Evolutionary conservation across 1,284 basidiomycete species (phyloP), one percentile per base, ranked within the genome.

Genomic region (Fomitiporia mediterranea): DNA sequence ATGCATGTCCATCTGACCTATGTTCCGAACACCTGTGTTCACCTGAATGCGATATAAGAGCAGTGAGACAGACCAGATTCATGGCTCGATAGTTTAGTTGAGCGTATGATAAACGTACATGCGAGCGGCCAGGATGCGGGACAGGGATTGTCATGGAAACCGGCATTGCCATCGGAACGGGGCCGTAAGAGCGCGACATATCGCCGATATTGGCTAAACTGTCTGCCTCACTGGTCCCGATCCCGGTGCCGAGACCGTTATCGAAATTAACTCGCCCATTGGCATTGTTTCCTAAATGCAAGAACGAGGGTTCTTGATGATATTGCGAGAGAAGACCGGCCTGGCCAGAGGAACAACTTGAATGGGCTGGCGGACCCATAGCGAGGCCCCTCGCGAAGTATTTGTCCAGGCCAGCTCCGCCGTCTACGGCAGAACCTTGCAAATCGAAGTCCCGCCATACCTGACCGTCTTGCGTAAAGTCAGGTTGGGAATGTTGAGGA

Each of bases 281-380:
- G 17, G 27, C 13, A 25, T 27, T 25, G 23, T 21, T 3, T 25
- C 27, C 43, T n/a, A 51, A 44, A 3, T 60, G 58, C 7, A 58
- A 53, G 17, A 57, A 55, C 27, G 61, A 56, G 2, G 58, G 49
- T 19, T 46, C 35, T 46, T 60, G 56, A 32, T 51, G 57, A 27
- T 60, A 53, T 3, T 9, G 35, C 27, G 40, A 19, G 3, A 53
- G 32, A 40, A 43, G 35, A 13, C 30, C 27, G 39, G 40, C 4
- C 40, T 40, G 51, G 28, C 13, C 27, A 40, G 39, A 40, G 40
- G 27, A 28, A 32, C 25, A n/a, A n/a, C 28, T 43, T 30, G 39
- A 25, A 15, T 35, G 15, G 23, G 40, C 27, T 21, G 27, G 40
- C 27, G 32, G 11, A 15, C 28, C 51, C 17, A 43, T 15, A 27